A percentile compares a stretch with the other conserved stretches of the same genome.
Evolutionary conservation across 2,329 filamentous ascomycete genomes (phyloP).

Genomic region (Penicillium sp.): DNA sequence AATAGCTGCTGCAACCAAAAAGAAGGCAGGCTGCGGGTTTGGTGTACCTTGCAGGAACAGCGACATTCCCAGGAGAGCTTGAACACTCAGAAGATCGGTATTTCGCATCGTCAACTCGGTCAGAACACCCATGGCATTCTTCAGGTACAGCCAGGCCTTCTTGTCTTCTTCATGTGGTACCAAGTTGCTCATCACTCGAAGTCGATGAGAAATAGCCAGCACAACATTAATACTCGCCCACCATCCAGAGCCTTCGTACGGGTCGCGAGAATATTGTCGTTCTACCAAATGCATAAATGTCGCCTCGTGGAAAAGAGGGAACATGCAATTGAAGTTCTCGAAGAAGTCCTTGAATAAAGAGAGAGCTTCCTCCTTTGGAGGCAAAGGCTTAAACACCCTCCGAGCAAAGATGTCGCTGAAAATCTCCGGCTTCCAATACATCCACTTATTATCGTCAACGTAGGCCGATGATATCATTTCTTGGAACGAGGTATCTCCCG

Average conservation of each 20-base stretch:
- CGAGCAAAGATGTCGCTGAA: conserved; percentile 90
- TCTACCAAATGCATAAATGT: conserved; percentile 98
- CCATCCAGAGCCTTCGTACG: conserved; percentile 94
- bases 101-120: conserved; percentile 94
- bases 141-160: conserved; percentile 92
- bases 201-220: conserved; percentile 85
- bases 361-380: conserved; percentile 81
- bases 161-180: conserved; percentile 89
- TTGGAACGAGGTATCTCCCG: conserved; percentile 91
- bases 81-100: conserved; percentile 90
- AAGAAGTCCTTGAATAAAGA: conserved; percentile 93
- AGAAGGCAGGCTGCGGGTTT: conserved; percentile 91
- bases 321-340: conserved; percentile 99
- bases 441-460: conserved; percentile 92
- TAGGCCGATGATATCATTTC: conserved; percentile 91
- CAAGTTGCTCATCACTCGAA: conserved; percentile 93
- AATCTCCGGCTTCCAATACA: conserved; percentile 96
- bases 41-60: conserved; percentile 95
- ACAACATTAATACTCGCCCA: conserved; percentile 96
- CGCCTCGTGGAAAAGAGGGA: conserved; percentile 93
- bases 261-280: conserved; percentile 86
- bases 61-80: conserved; percentile 87
- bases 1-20: conserved; percentile 87
- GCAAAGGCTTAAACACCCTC: conserved; percentile 78
- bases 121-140: conserved; percentile 93